These are phyloP conservation scores for Colletotrichum sp. DNA, from an alignment of 2,329 filamentous ascomycete genomes.

Conservation along the genomic window DNA sequence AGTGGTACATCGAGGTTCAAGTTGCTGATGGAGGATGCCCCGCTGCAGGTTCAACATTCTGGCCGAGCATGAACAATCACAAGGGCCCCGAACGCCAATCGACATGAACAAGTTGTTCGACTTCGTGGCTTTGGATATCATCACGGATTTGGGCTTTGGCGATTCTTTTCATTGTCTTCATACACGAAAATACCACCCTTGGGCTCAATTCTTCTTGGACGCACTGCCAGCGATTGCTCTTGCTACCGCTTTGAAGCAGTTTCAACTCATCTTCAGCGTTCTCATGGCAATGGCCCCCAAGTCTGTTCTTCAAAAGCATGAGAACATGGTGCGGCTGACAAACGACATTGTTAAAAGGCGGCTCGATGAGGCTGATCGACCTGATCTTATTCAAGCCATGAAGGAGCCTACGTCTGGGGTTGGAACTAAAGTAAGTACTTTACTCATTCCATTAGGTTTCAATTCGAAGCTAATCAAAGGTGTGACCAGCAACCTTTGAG, in stretches of 20 bases:
- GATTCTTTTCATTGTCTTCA: neutral
- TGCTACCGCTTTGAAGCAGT: neutral
- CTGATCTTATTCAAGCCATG: neutral
- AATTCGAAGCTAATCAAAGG: rapidly evolving
- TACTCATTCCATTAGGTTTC: neutral
- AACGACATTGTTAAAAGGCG: neutral
- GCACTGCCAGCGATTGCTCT: neutral
- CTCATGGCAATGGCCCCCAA: neutral
- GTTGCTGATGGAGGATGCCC: neutral
- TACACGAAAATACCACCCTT: neutral
- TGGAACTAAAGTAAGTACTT: neutral
- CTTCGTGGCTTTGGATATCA: neutral
- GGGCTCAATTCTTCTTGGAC: neutral
- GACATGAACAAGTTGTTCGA: neutral
- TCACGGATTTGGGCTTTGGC: neutral
- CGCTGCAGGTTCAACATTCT: neutral
- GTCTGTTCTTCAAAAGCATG: neutral
- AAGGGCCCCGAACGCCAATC: neutral
- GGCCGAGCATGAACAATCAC: neutral
- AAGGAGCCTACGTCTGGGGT: neutral
- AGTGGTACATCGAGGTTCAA: neutral
- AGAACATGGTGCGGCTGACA: neutral
- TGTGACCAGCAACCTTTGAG: neutral
- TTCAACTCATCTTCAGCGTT: neutral
- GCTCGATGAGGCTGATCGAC: neutral